These are phyloP conservation scores for Amesomyces nigricolor DNA, from an alignment of 2,329 filamentous ascomycete genomes.

Conservation along the genomic window DNA sequence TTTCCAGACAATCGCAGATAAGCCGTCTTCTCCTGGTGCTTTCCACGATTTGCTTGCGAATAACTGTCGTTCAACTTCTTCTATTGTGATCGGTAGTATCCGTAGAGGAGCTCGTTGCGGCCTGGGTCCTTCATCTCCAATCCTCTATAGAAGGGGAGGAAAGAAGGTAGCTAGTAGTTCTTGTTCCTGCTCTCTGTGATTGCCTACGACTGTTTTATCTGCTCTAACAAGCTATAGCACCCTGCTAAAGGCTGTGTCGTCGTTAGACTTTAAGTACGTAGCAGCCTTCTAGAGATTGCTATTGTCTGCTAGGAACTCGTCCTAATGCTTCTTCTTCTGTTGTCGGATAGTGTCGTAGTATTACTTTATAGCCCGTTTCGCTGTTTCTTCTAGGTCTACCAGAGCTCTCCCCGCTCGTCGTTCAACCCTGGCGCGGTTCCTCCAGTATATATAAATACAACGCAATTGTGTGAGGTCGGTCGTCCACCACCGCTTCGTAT, in stretches of 20 bases:
- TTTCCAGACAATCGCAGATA: slow-evolving; percentile 5
- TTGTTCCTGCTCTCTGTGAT: neutral
- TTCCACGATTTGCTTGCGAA: slow-evolving; percentile 3
- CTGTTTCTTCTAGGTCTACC: too few relatives aligned
- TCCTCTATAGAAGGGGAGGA: neutral
- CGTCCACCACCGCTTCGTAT: too few relatives aligned
- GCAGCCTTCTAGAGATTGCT: slow-evolving; percentile 2
- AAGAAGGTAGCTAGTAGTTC: slow-evolving; percentile 3
- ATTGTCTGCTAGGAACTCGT: slow-evolving; percentile 2
- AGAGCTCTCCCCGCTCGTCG: too few relatives aligned
- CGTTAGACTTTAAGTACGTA: neutral
- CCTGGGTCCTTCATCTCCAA: slow-evolving; percentile 1
- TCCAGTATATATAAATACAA: neutral
- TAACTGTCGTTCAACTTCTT: slow-evolving; percentile 1
- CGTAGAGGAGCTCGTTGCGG: neutral
- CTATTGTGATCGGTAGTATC: slow-evolving; percentile 1
- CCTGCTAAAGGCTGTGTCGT: neutral
- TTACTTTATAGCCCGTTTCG: too few relatives aligned
- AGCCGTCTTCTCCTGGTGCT: slow-evolving; percentile 1
- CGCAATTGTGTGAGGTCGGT: neutral
- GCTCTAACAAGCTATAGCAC: neutral
- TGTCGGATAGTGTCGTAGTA: too few relatives aligned
- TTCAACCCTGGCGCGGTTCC: neutral
- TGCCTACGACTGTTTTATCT: neutral
- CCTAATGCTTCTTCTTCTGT: slow-evolving; percentile 5